Base-by-base conservation (phyloP, 108 stramenopile species). In the Fragilaria crotonensis region DNA sequence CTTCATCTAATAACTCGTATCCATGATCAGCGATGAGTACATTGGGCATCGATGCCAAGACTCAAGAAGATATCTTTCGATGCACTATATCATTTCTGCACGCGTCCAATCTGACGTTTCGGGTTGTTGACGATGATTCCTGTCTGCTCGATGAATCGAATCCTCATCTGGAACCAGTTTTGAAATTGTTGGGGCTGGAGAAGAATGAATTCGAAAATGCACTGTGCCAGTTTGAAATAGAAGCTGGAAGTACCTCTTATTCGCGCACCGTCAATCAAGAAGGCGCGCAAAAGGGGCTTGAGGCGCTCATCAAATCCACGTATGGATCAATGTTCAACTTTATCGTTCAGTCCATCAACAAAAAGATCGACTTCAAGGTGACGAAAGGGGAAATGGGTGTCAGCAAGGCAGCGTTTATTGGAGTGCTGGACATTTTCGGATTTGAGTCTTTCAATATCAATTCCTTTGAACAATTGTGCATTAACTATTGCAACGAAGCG, bases 351-450 rank as follows among this genome's bases (percentile, higher is more conserved):
- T 49, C 57, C 2, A 62, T 90, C 52, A 90, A 90, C 67, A 73
- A 76, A 61, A 70, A 73, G 41, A 73, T 52, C 4, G 65, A 52
- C 14, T 30, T 29, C 21, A 57, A 49, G 44, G 21, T 51, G 60
- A 44, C 68, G 65, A 33, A 19, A 32, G 27, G 26, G 27, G 54
- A 45, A 62, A 30, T 1, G 52, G 67, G 23, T 57, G 57, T 26
- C n/a, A 49, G 22, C 2, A 45, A 23, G 17, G 63, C 63, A 46
- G 73, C 73, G 5, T 63, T 75, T 36, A 90, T 94, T 58, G 93
- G 93, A 48, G 71, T 96, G 19, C 61, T 96, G 17, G 95, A 96
- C 68, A 96, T 96, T 46, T 96, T 94, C 73, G 95, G 95, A 18
- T 96, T 96, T 52, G 93, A 96, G 69, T 75, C 63, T 45, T 89